Conservation (phyloP, 306 rosid species). For the Glycyrrhiza uralensis region DNA sequence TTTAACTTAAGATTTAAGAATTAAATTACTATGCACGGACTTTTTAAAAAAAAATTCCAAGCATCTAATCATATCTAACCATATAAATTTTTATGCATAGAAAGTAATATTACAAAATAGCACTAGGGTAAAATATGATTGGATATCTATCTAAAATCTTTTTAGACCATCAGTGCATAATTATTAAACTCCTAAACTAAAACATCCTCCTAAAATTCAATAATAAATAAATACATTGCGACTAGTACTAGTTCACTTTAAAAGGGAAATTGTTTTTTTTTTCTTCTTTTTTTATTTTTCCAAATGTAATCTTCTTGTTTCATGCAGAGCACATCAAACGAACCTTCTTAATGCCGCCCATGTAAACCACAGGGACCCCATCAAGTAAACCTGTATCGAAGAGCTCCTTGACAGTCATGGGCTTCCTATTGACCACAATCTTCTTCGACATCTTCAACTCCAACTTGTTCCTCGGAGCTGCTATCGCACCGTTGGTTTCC, state of each 20-base stretch:
- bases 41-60: no score
- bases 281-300: neutral
- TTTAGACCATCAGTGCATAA: no score
- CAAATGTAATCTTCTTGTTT: neutral
- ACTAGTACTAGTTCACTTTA: neutral
- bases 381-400: conserved; percentile 85
- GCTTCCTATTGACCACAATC: conserved; percentile 60
- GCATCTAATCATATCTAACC: no score
- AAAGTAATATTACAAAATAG: no score
- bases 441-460: conserved; percentile 75
- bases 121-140: no score
- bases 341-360: conserved; percentile 75
- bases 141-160: no score
- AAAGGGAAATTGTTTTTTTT: neutral
- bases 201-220: neutral
- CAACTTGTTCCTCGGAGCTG: conserved; percentile 43
- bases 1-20: no score
- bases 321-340: neutral
- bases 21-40: no score
- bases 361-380: conserved; percentile 76
- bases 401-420: conserved; percentile 73
- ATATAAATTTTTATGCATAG: no score
- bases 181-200: no score
- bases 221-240: neutral
- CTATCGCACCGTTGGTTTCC: conserved; percentile 27